Evolutionary conservation across 228 moss, liverwort and hornwort genomes (phyloP), one percentile per base, ranked within the genome.

Genomic region (Sphagnum magellanicum): DNA sequence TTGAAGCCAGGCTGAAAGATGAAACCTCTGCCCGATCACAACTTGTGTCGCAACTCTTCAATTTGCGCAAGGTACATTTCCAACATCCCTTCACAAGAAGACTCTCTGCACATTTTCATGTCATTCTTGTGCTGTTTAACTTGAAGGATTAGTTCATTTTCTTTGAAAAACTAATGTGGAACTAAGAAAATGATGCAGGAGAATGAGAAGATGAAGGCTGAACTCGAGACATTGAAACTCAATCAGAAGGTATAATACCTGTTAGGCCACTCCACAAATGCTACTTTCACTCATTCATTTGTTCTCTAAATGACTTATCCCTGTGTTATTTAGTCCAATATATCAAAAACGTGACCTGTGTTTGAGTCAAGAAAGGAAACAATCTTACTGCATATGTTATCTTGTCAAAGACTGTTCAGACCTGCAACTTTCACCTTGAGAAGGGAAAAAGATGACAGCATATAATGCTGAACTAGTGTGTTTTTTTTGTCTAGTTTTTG

Each of bases 21-120:
- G 94, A 94, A 67, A 90, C 91, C 52, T 86, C 94, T 5, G 87
- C 95, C 32, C 85, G 90, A n/a, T 92, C 95, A 61, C 92, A 95
- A 64, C 87, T 95, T 61, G 92, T 87, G 60, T 87, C 92, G 32
- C 87, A 92, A 48, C 72, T 90, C 50, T 92, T 90, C 71, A 73
- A 78, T 51, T 77, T 92, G 80, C 84, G 88, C 64, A 95, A 95
- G 88, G 95, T 90, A 55, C 32, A 10, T 60, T 52, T 58, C 16
- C 51, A 5, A 13, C 6, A 32, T 32, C 32, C 32, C 32, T 32
- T 32, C 32, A 3, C 32, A 32, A 32, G 16, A 17, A 4, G 15
- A 15, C 59, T 59, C 11, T 11, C 15, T 15, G 12, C 59, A 59
- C 1, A 59, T 2, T 11, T 4, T 59, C 59, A 11, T 11, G 15